Evolutionary conservation across 2,329 filamentous ascomycete species (phyloP).

Genomic region (Botryotinia narcissicola): DNA sequence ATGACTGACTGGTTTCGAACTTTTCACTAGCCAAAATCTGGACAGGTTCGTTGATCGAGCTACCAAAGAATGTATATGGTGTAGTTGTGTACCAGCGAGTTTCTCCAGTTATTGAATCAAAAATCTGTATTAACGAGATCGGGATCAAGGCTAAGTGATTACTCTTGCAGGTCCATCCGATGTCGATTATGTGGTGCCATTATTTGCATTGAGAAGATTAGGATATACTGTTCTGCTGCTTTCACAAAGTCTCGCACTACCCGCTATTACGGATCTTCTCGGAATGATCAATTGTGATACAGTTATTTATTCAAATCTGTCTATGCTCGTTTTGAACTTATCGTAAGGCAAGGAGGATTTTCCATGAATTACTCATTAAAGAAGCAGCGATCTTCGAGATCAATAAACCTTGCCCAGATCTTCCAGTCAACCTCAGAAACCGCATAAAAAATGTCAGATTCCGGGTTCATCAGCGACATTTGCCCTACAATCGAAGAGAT

Average conservation of each 20-base stretch:
- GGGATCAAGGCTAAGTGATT: constrained; percentile 22
- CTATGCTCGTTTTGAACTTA: neutral
- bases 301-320: constrained; percentile 20
- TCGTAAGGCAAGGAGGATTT: constrained; percentile 10
- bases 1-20: constrained; percentile 25
- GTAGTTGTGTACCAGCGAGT: constrained; percentile 5
- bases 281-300: constrained; percentile 38
- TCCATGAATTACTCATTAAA: constrained; percentile 42
- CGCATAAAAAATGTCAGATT: constrained; percentile 41
- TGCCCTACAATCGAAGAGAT: constrained; percentile 51
- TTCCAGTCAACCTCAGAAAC: constrained; percentile 50
- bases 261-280: constrained; percentile 48
- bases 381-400: too few species aligned
- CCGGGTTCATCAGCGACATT: constrained; percentile 47
- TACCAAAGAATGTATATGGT: constrained; percentile 18
- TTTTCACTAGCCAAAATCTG: constrained; percentile 23
- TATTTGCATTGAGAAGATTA: constrained; percentile 51
- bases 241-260: constrained; percentile 50
- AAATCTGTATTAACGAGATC: neutral
- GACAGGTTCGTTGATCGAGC: constrained; percentile 27
- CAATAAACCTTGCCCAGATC: constrained; percentile 49
- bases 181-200: constrained; percentile 50
- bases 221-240: constrained; percentile 53
- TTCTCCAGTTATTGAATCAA: neutral
- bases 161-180: constrained; percentile 31